These are phyloP conservation scores for Fusarium aywerte DNA, from an alignment of 2,329 filamentous ascomycete species.

Conservation along the genomic window DNA sequence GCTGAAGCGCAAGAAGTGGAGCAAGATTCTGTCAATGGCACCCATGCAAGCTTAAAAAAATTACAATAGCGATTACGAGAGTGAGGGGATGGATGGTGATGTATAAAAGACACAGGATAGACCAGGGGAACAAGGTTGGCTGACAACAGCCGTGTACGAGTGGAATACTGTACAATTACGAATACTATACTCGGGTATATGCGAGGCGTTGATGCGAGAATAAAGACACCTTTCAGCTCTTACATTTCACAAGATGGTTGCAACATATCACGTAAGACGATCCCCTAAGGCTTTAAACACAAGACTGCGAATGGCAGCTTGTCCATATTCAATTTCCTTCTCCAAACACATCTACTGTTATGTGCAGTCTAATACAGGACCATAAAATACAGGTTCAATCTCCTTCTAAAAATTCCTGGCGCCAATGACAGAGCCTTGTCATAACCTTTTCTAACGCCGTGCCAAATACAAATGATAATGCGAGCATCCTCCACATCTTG, in stretches of 20 bases:
- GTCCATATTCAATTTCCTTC: conserved; percentile 13
- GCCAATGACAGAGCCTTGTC: conserved; percentile 25
- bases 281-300: background rate
- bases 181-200: conserved; percentile 49
- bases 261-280: conserved; percentile 11
- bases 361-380: conserved; percentile 22
- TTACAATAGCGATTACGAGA: background rate
- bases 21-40: conserved; percentile 96
- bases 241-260: conserved; percentile 5
- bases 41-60: conserved; percentile 68
- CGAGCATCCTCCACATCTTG: conserved; percentile 34
- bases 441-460: conserved; percentile 39
- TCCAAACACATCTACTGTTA: conserved; percentile 9
- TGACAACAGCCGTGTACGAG: conserved; percentile 38
- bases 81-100: conserved; percentile 9
- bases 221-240: conserved; percentile 44
- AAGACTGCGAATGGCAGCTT: conserved; percentile 18
- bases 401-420: conserved; percentile 20
- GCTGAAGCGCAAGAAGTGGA: conserved; percentile 93
- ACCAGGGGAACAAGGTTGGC: background rate
- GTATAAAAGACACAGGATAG: conserved; percentile 33
- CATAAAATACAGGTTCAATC: conserved; percentile 34
- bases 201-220: conserved; percentile 50
- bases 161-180: conserved; percentile 50
- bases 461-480: conserved; percentile 36